Evolutionary conservation across 1,284 basidiomycete species (phyloP).

Genomic region (Sanghuangporus sanghuang): DNA sequence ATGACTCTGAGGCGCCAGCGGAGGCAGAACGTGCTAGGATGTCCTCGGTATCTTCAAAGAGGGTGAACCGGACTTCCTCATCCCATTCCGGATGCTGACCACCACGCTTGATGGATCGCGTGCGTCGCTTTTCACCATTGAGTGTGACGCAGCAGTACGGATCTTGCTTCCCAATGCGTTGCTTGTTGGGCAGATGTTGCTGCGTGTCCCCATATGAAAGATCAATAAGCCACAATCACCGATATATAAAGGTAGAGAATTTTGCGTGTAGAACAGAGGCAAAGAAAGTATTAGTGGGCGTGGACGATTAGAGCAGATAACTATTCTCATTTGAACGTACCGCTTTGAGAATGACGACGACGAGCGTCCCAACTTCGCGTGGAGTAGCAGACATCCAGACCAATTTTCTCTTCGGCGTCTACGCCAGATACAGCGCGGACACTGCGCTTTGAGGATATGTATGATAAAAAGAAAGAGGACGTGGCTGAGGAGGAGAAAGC

Average conservation of each 20-base stretch:
- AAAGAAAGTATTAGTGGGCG: constrained; percentile 15
- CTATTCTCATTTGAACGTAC: constrained; percentile 47
- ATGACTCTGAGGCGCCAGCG: constrained; percentile 29
- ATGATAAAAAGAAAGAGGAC: not conserved
- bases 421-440: not conserved
- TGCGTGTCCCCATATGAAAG: constrained; percentile 28
- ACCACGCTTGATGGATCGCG: constrained; percentile 90
- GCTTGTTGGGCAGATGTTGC: constrained; percentile 92
- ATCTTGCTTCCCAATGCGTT: constrained; percentile 96
- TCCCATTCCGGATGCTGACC: constrained; percentile 99
- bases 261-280: constrained; percentile 11
- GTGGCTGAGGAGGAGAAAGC: not conserved
- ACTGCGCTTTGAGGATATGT: not conserved
- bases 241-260: constrained; percentile 12
- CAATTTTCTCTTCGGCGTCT: constrained; percentile 8
- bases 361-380: constrained; percentile 87
- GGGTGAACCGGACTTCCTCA: constrained; percentile 91
- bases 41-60: constrained; percentile 78
- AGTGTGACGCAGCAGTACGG: constrained; percentile 85
- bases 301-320: constrained; percentile 6
- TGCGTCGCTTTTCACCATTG: constrained; percentile 77
- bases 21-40: constrained; percentile 43
- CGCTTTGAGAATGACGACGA: constrained; percentile 93
- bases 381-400: constrained; percentile 47
- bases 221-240: not conserved